Evolutionary conservation across 441 rosid genomes (phyloP).

Genomic region (Populus trichocarpa): DNA sequence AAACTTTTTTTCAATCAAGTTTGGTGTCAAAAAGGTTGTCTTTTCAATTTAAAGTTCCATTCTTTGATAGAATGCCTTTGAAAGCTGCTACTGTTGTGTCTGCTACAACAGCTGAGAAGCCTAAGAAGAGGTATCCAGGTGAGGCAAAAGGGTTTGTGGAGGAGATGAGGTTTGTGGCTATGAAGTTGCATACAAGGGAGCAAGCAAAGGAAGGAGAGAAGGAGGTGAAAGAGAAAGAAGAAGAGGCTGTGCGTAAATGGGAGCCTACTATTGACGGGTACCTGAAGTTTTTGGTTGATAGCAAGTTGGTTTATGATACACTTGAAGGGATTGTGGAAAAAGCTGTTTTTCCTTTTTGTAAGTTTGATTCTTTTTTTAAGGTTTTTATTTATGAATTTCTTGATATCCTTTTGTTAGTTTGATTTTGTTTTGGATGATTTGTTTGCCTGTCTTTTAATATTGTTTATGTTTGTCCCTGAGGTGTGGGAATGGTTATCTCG

Average conservation of each 20-base stretch:
- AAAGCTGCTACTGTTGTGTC: constrained; percentile 33
- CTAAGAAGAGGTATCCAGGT: constrained; percentile 65
- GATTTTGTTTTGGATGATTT: constrained; percentile 1
- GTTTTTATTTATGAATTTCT: neutral
- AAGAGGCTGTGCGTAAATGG: constrained; percentile 62
- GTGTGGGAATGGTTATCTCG: neutral
- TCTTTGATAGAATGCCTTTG: constrained; percentile 28
- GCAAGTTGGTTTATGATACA: constrained; percentile 83
- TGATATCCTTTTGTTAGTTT: neutral
- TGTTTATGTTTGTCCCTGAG: neutral
- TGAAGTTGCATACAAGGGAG: constrained; percentile 84
- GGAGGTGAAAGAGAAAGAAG: constrained; percentile 68
- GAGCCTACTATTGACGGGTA: constrained; percentile 84
- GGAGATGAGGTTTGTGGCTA: constrained; percentile 96
- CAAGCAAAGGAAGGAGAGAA: constrained; percentile 91
- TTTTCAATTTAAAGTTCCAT: constrained; percentile 12
- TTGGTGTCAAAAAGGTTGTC: constrained; percentile 28
- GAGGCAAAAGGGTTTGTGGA: constrained; percentile 94
- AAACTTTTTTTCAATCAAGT: constrained; percentile 24
- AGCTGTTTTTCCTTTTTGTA: constrained; percentile 66
- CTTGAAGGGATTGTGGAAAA: constrained; percentile 65
- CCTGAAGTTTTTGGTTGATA: constrained; percentile 76
- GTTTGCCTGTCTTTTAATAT: neutral
- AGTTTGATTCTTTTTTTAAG: constrained; percentile 23
- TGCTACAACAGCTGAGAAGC: constrained; percentile 71